phyloP scores from a whole-genome alignment of 1,139 yeast genomes.

The Kazachstania sp. region DNA sequence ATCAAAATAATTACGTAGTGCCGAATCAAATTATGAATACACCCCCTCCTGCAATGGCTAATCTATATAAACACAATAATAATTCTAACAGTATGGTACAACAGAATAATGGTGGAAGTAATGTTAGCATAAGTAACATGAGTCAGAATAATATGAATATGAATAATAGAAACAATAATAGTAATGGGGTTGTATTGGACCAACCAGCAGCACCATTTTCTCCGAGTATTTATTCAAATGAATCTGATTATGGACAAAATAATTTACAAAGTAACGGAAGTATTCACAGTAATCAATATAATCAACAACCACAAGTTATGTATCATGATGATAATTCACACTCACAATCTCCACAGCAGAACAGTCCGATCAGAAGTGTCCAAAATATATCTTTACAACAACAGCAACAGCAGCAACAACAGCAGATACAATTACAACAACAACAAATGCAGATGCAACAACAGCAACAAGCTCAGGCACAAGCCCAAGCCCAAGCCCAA shows the following conservation, averaged over 20 bases:
- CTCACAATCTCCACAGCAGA: constrained; percentile 14
- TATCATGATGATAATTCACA: constrained; percentile 12
- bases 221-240: constrained; percentile 26
- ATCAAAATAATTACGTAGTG: constrained; percentile 8
- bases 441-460: constrained; percentile 6
- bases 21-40: constrained; percentile 10
- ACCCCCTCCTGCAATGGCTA: constrained; percentile 19
- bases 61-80: constrained; percentile 25
- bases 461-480: constrained; percentile 10
- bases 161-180: constrained; percentile 5
- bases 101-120: constrained; percentile 4
- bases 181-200: not conserved
- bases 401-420: not conserved
- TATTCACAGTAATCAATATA: constrained; percentile 19
- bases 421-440: constrained; percentile 6
- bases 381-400: not conserved
- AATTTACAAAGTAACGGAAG: constrained; percentile 9
- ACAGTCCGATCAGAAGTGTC: constrained; percentile 2
- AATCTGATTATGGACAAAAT: constrained; percentile 19
- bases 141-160: constrained; percentile 3
- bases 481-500: constrained; percentile 10
- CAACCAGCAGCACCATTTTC: constrained; percentile 18
- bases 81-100: constrained; percentile 23
- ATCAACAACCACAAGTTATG: constrained; percentile 19
- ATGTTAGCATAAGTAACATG: not conserved